Evolutionary conservation across 352 stramenopile genomes (phyloP).

Genomic region (Globisporangium uncinulatum): DNA sequence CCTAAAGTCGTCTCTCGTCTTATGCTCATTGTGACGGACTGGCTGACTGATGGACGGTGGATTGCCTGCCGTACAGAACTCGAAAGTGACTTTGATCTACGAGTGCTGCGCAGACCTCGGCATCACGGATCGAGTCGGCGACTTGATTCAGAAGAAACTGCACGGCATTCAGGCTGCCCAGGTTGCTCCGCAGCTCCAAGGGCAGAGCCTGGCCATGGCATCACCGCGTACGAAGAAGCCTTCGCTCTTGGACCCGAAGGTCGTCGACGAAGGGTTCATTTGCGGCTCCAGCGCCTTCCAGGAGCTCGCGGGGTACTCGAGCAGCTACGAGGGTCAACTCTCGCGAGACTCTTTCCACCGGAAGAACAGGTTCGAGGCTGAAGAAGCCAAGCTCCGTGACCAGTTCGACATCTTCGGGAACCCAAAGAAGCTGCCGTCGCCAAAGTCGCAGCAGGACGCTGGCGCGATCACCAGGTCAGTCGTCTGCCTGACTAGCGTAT

Average conservation of each 20-base stretch:
- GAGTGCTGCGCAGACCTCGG: constrained; percentile 51
- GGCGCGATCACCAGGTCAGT: not conserved
- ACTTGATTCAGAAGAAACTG: constrained; percentile 65
- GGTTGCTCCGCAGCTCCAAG: constrained; percentile 24
- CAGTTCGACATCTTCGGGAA: constrained; percentile 64
- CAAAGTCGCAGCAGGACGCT: constrained; percentile 2
- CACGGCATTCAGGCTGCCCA: constrained; percentile 38
- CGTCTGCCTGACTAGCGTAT: not conserved
- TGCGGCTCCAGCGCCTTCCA: constrained; percentile 54
- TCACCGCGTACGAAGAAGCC: constrained; percentile 26
- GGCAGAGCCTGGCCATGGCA: constrained; percentile 9
- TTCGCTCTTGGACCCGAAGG: constrained; percentile 7
- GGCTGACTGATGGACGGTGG: not conserved
- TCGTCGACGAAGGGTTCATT: constrained; percentile 46
- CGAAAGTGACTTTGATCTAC: constrained; percentile 51
- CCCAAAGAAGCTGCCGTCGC: constrained; percentile 29
- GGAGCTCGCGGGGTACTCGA: constrained; percentile 45
- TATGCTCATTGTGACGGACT: not conserved
- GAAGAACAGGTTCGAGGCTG: constrained; percentile 47
- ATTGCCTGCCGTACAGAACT: constrained; percentile 28
- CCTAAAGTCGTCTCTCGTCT: not conserved
- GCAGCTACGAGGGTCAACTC: constrained; percentile 59
- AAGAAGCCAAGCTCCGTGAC: constrained; percentile 45
- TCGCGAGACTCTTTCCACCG: constrained; percentile 38
- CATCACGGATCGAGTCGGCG: constrained; percentile 40